Evolutionary conservation across 306 rosid genomes (phyloP), one percentile per base, ranked within the genome.

Genomic region (Quercus cerris): DNA sequence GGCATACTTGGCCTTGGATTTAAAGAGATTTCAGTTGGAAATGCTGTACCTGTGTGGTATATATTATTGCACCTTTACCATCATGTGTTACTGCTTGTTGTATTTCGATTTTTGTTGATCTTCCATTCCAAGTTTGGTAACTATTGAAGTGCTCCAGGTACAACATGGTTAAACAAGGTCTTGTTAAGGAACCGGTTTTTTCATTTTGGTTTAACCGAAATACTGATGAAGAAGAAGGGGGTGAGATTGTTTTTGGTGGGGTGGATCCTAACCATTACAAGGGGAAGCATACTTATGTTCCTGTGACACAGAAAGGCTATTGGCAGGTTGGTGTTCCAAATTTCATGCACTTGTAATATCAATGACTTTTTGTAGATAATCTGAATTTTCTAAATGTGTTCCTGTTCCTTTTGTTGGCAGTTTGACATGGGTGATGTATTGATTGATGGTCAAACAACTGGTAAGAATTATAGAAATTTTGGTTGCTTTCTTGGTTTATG

Each of bases 201-300:
- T 88, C 91, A 10, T 85, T 88, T 71, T 85, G 89, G 91, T 88
- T 88, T 68, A 86, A 88, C 63, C 88, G 89, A 31, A 86, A 88
- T 78, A 84, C 78, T 25, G 89, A 84, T 6, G 88, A 82, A 70
- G 89, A 85, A 64, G 88, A 79, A 84, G 91, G 91, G 14, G 91
- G 91, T 81, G 91, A 88, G 75, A 74, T 88, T 76, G 86, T 88
- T 25, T 88, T 88, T 76, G 91, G 91, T 70, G 92, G 92, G 55
- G 87, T 86, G 35, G 92, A 89, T 73, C 81, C 88, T 25, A 31
- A 89, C 73, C 98, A 89, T 78, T 88, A 73, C 77, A 84, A 72
- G 80, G 97, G 98, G 64, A 86, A 92, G 57, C 98, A 92, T 81
- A 90, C 98, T 57, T 94, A 88, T 82, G 97, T 88, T 73, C 98